Conservation (phyloP, 2,329 filamentous ascomycete genomes). For the Rugonectria rugulosa region DNA sequence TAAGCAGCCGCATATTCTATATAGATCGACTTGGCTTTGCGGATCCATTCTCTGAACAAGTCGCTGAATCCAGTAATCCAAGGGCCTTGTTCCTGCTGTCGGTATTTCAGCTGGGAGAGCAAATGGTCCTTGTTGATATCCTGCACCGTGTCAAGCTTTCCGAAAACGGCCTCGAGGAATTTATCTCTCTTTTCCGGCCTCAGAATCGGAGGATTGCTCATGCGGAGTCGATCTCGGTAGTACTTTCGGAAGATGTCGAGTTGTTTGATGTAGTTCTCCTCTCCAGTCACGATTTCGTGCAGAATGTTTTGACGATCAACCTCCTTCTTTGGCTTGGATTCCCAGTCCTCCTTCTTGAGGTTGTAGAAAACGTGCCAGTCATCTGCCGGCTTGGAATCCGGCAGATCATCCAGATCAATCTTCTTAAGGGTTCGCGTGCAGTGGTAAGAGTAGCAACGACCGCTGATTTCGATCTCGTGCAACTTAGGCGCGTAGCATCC, state of each 20-base stretch:
- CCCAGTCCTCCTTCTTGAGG: slow-evolving; percentile 78
- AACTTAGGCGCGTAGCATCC: slow-evolving; percentile 91
- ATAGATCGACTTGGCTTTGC: slow-evolving; percentile 88
- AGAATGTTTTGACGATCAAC: slow-evolving; percentile 92
- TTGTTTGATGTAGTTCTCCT: slow-evolving; percentile 90
- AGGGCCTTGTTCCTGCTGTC: slow-evolving; percentile 94
- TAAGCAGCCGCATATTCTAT: slow-evolving; percentile 92
- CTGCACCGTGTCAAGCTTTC: slow-evolving; percentile 87
- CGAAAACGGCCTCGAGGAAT: slow-evolving; percentile 88
- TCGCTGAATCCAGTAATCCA: slow-evolving; percentile 96
- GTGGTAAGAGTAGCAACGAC: slow-evolving; percentile 91
- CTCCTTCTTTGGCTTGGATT: slow-evolving; percentile 80
- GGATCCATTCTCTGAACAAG: slow-evolving; percentile 97
- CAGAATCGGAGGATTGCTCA: slow-evolving; percentile 81
- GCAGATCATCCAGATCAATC: slow-evolving; percentile 82
- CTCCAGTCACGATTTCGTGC: slow-evolving; percentile 93
- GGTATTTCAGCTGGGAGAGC: slow-evolving; percentile 92
- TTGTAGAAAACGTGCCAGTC: slow-evolving; percentile 94
- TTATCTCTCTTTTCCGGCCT: slow-evolving; percentile 77
- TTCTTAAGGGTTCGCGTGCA: slow-evolving; percentile 95
- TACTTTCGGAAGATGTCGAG: slow-evolving; percentile 85
- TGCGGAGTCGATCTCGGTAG: slow-evolving; percentile 81
- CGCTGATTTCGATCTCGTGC: slow-evolving; percentile 73
- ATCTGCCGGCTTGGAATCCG: slow-evolving; percentile 70
- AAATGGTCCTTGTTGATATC: slow-evolving; percentile 93